phyloP scores from a whole-genome alignment of 495 filamentous ascomycete species.

The Aspergillus olivimuriae region DNA sequence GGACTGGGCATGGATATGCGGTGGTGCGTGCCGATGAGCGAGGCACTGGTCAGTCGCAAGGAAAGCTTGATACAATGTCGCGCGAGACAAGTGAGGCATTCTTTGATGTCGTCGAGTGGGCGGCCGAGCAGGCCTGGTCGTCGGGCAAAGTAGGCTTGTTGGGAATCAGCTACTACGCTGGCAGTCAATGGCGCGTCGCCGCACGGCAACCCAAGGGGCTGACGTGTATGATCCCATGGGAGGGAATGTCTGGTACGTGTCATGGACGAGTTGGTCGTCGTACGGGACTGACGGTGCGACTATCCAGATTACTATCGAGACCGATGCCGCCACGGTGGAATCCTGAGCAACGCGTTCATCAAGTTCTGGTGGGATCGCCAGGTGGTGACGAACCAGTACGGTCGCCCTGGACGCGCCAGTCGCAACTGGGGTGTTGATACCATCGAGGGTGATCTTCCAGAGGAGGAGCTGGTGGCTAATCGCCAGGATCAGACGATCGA shows the following conservation, averaged over 20 bases:
- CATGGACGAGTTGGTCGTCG: background rate
- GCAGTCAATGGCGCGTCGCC: constrained; percentile 58
- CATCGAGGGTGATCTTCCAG: constrained; percentile 53
- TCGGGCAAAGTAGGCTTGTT: constrained; percentile 56
- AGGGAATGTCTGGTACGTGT: constrained; percentile 49
- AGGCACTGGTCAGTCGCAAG: constrained; percentile 52
- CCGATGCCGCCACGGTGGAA: constrained; percentile 57
- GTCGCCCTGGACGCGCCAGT: constrained; percentile 31
- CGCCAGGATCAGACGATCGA: constrained; percentile 55
- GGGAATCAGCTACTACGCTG: constrained; percentile 58
- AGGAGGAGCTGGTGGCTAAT: constrained; percentile 54
- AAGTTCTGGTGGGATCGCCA: constrained; percentile 62
- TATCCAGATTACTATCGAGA: constrained; percentile 58
- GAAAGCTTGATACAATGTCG: constrained; percentile 55
- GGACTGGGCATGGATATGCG: constrained; percentile 55
- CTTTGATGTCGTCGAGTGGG: constrained; percentile 60
- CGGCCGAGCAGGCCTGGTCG: constrained; percentile 54
- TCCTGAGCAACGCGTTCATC: constrained; percentile 57
- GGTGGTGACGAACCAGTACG: constrained; percentile 57
- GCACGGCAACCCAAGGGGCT: constrained; percentile 54
- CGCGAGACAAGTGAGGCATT: constrained; percentile 52
- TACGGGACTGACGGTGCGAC: background rate
- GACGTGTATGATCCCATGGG: constrained; percentile 57
- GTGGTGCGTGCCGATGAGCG: constrained; percentile 56
- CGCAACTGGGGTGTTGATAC: constrained; percentile 46